phyloP scores from a whole-genome alignment of 345 rosid genomes.

The Anacardium occidentale region DNA sequence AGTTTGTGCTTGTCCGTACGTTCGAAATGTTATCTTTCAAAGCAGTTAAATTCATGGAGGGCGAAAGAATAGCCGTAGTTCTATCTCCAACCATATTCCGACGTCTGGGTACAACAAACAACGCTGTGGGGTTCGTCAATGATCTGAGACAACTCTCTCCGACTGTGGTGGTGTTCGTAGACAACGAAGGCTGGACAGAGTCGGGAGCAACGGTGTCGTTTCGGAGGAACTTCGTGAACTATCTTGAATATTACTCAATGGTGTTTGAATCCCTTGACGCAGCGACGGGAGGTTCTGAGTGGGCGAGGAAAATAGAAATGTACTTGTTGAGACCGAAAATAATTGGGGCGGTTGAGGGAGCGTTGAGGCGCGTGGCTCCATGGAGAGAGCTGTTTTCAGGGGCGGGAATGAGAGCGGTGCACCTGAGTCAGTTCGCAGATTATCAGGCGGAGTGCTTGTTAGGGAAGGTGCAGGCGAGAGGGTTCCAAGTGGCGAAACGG shows the following conservation, averaged over 20 bases:
- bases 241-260: slow-evolving; percentile 71
- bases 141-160: slow-evolving; percentile 62
- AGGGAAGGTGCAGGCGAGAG: slow-evolving; percentile 69
- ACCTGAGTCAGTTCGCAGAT: slow-evolving; percentile 83
- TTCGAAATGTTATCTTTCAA: slow-evolving; percentile 76
- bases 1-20: slow-evolving; percentile 60
- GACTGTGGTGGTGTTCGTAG: slow-evolving; percentile 62
- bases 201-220: slow-evolving; percentile 51
- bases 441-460: slow-evolving; percentile 75
- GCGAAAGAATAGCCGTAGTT: slow-evolving; percentile 62
- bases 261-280: slow-evolving; percentile 84
- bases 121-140: slow-evolving; percentile 42
- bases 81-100: slow-evolving; percentile 67
- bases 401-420: slow-evolving; percentile 78
- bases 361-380: slow-evolving; percentile 43
- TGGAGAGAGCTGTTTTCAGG: slow-evolving; percentile 74
- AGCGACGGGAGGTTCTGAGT: slow-evolving; percentile 51
- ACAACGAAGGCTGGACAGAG: slow-evolving; percentile 67
- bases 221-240: slow-evolving; percentile 61
- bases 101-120: slow-evolving; percentile 43
- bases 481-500: slow-evolving; percentile 88
- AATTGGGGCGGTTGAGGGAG: slow-evolving; percentile 51
- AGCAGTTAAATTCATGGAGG: slow-evolving; percentile 62
- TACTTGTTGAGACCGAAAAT: slow-evolving; percentile 61
- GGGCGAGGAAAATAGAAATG: slow-evolving; percentile 70